A percentile compares a stretch with the other conserved stretches of the same genome.
phyloP scores from a whole-genome alignment of 1,139 yeast genomes.

The Meyerozyma smithsonii region DNA sequence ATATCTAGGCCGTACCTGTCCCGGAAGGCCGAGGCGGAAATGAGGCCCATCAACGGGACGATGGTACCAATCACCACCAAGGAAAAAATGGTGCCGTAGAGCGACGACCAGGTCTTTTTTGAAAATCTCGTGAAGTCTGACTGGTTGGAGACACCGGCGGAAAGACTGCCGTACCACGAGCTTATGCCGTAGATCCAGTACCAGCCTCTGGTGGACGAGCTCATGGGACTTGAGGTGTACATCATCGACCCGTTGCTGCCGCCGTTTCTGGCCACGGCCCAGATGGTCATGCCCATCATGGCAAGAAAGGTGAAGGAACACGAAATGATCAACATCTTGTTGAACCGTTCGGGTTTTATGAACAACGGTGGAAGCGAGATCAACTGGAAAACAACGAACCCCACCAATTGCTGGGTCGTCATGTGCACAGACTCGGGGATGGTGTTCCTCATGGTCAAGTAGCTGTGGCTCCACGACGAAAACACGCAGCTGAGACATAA shows the following conservation, averaged over 20 bases:
- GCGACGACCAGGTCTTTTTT: constrained; percentile 21
- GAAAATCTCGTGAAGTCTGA: constrained; percentile 36
- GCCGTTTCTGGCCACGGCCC: constrained; percentile 19
- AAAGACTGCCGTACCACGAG: constrained; percentile 38
- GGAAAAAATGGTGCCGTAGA: constrained; percentile 21
- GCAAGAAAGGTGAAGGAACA: constrained; percentile 35
- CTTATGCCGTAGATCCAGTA: constrained; percentile 39
- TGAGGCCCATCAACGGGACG: constrained; percentile 34
- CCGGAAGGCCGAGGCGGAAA: constrained; percentile 26
- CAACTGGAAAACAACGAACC: constrained; percentile 40
- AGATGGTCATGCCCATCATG: constrained; percentile 34
- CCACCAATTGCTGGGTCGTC: constrained; percentile 34
- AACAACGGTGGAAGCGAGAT: constrained; percentile 30
- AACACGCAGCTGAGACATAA: constrained; percentile 28
- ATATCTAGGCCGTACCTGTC: constrained; percentile 24
- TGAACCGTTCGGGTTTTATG: constrained; percentile 32
- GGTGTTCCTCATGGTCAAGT: constrained; percentile 26
- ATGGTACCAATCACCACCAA: constrained; percentile 28
- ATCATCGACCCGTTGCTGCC: constrained; percentile 38
- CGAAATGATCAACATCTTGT: constrained; percentile 29
- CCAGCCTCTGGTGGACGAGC: constrained; percentile 21
- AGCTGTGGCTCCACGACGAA: constrained; percentile 23
- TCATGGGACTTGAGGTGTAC: constrained; percentile 5
- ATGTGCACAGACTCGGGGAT: constrained; percentile 28
- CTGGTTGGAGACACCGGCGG: constrained; percentile 39